Percentiles rank a stretch among this genome's conserved stretches.
Evolutionary conservation across 164 flowering plant genomes (phyloP).

Genomic region (Magnolia sinica): DNA sequence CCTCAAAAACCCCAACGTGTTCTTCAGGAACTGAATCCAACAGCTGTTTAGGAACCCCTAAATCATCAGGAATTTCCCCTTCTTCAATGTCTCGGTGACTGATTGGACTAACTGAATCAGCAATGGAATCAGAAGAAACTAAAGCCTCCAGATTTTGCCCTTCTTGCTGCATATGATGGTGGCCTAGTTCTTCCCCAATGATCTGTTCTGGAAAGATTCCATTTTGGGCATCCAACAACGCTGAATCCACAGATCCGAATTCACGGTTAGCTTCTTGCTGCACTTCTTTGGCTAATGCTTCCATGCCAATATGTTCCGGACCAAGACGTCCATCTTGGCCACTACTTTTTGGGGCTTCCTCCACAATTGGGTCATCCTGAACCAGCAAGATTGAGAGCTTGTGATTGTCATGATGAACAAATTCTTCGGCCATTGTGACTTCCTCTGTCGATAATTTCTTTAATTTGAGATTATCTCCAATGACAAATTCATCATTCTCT

Average conservation of each 20-base stretch:
- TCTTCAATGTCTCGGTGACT: constrained; percentile 18
- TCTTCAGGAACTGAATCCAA: constrained; percentile 6
- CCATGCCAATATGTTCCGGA: constrained; percentile 6
- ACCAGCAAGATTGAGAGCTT: not conserved
- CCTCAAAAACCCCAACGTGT: not conserved
- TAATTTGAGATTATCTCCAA: constrained; percentile 6
- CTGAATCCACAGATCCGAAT: not conserved
- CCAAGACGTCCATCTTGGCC: constrained; percentile 6
- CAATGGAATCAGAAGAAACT: constrained; percentile 6
- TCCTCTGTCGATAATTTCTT: not conserved
- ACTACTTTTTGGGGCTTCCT: constrained; percentile 9
- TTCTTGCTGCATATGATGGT: constrained; percentile 4
- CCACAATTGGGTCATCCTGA: constrained; percentile 6
- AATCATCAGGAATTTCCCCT: constrained; percentile 18
- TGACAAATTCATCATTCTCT: constrained; percentile 7
- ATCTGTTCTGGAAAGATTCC: not conserved
- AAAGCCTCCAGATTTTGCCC: constrained; percentile 9
- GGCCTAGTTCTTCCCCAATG: not conserved
- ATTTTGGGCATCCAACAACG: not conserved
- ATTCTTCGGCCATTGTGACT: not conserved
- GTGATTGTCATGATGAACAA: not conserved
- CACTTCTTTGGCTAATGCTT: constrained; percentile 18
- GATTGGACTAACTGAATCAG: constrained; percentile 8
- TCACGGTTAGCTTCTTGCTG: not conserved
- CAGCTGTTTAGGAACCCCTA: not conserved